phyloP scores from a whole-genome alignment of 768 basidiomycete genomes.

The Albatrellus ellisii region DNA sequence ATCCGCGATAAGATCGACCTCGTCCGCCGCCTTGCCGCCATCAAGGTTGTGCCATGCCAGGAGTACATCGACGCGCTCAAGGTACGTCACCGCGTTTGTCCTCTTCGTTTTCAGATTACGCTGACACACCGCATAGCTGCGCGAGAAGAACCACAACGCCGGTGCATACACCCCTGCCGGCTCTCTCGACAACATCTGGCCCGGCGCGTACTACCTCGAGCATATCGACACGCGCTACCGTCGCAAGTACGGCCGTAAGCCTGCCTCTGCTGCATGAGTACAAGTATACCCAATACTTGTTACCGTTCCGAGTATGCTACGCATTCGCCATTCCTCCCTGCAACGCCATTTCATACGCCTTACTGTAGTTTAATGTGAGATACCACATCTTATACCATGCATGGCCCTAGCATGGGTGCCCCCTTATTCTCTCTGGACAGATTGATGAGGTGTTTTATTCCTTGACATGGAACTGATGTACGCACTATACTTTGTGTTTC shows the following conservation, averaged over 20 bases:
- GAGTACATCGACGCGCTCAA: conserved; percentile 77
- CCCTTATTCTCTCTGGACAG: no score
- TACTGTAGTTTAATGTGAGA: no score
- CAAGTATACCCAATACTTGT: no score
- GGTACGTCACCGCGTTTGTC: conserved; percentile 27
- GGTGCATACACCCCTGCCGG: conserved; percentile 74
- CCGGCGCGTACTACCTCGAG: conserved; percentile 85
- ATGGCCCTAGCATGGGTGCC: no score
- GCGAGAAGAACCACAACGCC: conserved; percentile 93
- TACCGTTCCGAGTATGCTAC: no score
- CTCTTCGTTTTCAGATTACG: conserved; percentile 1
- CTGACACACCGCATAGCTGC: conserved; percentile 41
- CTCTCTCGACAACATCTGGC: conserved; percentile 83
- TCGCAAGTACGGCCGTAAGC: conserved; percentile 49
- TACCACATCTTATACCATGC: no score
- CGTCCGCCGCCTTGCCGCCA: conserved; percentile 55
- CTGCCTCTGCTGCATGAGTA: background rate
- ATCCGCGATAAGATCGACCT: conserved; percentile 76
- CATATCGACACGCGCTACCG: conserved; percentile 83
- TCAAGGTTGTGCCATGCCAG: conserved; percentile 84
- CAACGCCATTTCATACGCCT: no score
- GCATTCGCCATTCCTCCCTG: no score
- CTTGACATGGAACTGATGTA: no score
- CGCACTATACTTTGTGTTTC: no score
- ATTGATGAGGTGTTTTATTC: no score